These are phyloP conservation scores for Fusarium pilosicola DNA, from an alignment of 2,329 filamentous ascomycete species.

Conservation along the genomic window DNA sequence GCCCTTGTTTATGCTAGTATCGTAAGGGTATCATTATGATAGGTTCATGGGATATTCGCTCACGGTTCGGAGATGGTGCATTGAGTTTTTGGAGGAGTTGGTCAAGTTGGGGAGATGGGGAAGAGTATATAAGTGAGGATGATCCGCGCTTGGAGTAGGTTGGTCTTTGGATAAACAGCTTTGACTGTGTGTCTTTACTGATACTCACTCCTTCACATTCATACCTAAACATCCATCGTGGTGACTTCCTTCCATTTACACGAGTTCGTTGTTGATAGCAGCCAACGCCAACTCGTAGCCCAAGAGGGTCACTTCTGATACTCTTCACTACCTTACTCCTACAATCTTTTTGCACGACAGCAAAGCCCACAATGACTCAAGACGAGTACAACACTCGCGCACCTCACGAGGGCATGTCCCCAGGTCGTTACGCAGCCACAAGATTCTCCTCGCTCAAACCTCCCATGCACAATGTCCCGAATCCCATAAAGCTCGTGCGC, in stretches of 20 bases:
- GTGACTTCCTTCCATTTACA: not conserved
- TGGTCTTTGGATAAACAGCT: not conserved
- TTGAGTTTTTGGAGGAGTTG: conserved; percentile 19
- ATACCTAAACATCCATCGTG: not conserved
- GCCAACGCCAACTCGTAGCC: not conserved
- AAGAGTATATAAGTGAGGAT: conserved; percentile 26
- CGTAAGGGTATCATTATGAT: conserved; percentile 16
- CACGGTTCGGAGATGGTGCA: conserved; percentile 30
- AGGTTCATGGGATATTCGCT: conserved; percentile 3
- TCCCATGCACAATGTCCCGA: conserved; percentile 63
- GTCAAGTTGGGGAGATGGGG: conserved; percentile 17
- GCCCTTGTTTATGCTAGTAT: not conserved
- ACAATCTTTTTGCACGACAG: not conserved
- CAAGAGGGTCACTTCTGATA: not conserved
- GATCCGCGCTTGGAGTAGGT: not conserved
- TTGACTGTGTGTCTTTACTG: conserved; percentile 6
- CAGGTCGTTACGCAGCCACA: conserved; percentile 58
- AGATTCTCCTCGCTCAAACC: conserved; percentile 67
- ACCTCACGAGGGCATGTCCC: conserved; percentile 62
- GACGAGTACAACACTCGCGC: conserved; percentile 50
- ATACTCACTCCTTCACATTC: not conserved
- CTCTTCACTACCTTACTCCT: not conserved
- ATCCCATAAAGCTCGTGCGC: conserved; percentile 60
- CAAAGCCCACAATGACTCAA: conserved; percentile 32
- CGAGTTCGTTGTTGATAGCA: not conserved